Percentiles rank a stretch among this genome's conserved stretches.
These are phyloP conservation scores for Fusarium sp. DNA, from an alignment of 2,329 filamentous ascomycete genomes.

Conservation along the genomic window DNA sequence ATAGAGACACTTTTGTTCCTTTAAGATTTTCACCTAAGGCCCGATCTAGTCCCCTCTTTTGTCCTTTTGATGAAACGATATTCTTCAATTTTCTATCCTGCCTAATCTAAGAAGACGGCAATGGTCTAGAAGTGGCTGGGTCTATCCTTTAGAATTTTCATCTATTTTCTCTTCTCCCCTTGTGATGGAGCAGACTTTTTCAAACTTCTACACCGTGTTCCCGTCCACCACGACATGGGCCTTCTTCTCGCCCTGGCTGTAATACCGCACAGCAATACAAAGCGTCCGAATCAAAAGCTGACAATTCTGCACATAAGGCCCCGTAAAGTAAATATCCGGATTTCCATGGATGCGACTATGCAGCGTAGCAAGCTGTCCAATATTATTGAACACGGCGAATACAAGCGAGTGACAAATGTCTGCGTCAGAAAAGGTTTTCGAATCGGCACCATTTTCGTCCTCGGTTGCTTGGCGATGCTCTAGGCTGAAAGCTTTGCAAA, in stretches of 20 bases:
- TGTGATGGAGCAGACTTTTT: neutral
- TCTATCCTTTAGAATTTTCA: neutral
- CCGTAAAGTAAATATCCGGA: conserved; percentile 97
- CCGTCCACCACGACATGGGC: conserved; percentile 15
- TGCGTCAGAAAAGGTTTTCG: conserved; percentile 71
- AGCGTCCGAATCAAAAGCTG: conserved; percentile 97
- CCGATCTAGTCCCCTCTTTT: rapidly evolving
- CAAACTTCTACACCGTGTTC: neutral
- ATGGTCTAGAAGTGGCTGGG: neutral
- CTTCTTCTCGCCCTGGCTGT: conserved; percentile 23
- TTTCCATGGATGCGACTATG: conserved; percentile 94
- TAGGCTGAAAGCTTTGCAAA: conserved; percentile 95
- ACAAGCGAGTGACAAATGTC: conserved; percentile 92
- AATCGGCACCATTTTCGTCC: conserved; percentile 68
- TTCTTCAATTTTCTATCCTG: neutral
- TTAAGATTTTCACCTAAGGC: neutral
- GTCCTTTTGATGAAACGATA: neutral
- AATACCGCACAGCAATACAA: conserved; percentile 33
- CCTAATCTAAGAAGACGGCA: neutral
- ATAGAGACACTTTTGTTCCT: neutral
- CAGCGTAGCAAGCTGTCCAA: conserved; percentile 95
- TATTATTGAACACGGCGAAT: conserved; percentile 97
- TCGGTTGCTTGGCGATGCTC: conserved; percentile 78
- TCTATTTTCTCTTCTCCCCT: neutral
- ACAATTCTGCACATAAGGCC: conserved; percentile 95